phyloP scores from a whole-genome alignment of 1,284 basidiomycete species.

The Cryptococcus hybrid region DNA sequence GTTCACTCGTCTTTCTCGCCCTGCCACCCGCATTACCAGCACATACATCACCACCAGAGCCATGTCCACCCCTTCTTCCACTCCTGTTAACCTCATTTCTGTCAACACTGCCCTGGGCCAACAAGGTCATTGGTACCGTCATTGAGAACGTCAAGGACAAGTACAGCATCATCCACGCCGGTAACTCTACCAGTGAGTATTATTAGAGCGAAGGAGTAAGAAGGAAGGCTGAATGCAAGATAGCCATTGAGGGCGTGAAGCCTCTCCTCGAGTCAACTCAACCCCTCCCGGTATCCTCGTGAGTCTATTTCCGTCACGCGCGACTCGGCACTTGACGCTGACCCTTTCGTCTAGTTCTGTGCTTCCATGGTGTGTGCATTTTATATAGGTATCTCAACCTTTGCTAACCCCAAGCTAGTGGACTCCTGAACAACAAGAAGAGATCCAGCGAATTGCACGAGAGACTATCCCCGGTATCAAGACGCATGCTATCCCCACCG shows the following conservation, averaged over 20 bases:
- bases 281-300: slow-evolving; percentile 44
- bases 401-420: slow-evolving; percentile 23
- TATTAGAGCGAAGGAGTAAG: background rate
- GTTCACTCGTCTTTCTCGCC: background rate
- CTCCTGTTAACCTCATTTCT: slow-evolving; percentile 42
- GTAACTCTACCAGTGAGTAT: slow-evolving; percentile 39
- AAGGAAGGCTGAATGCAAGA: background rate
- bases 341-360: slow-evolving; percentile 24
- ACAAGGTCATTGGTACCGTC: slow-evolving; percentile 41
- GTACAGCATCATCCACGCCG: slow-evolving; percentile 46
- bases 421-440: slow-evolving; percentile 47
- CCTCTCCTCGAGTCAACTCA: slow-evolving; percentile 35
- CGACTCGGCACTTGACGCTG: too few relatives aligned
- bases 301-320: slow-evolving; percentile 2
- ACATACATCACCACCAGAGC: background rate
- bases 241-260: slow-evolving; percentile 39
- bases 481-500: slow-evolving; percentile 46
- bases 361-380: slow-evolving; percentile 36
- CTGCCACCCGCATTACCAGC: background rate
- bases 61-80: slow-evolving; percentile 2
- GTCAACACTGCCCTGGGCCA: slow-evolving; percentile 49
- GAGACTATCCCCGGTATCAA: slow-evolving; percentile 47
- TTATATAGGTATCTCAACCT: background rate
- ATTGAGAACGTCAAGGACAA: slow-evolving; percentile 44
- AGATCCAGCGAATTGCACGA: slow-evolving; percentile 44